Evolutionary conservation across 169 alveolate genomes (phyloP).

Genomic region (Plasmodium blacklocki): DNA sequence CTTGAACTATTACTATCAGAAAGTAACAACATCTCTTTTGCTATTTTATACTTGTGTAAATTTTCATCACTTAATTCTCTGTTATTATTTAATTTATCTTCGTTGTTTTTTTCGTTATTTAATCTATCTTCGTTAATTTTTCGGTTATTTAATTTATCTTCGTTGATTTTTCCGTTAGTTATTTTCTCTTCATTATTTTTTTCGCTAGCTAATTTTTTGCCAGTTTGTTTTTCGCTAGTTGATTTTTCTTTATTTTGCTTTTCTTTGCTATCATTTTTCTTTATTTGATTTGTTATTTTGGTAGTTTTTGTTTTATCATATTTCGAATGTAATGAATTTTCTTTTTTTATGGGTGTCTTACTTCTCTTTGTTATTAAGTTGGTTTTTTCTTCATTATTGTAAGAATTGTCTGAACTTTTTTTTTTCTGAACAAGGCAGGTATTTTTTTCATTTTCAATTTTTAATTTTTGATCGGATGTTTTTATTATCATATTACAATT

Average conservation of each 20-base stretch:
- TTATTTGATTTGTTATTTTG: constrained; percentile 1
- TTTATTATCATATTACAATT: constrained; percentile 20
- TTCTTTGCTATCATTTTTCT: neutral
- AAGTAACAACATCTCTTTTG: constrained; percentile 48
- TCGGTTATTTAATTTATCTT: too few relatives aligned
- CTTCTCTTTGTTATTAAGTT: neutral
- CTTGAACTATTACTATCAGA: constrained; percentile 29
- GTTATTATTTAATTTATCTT: neutral
- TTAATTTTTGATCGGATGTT: constrained; percentile 18
- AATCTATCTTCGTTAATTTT: too few relatives aligned
- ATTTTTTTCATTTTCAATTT: constrained; percentile 39
- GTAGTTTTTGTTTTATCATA: constrained; percentile 3
- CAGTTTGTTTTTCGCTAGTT: neutral
- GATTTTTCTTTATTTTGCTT: too few relatives aligned
- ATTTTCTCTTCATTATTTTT: too few relatives aligned
- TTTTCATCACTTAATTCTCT: constrained; percentile 37
- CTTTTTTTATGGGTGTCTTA: neutral
- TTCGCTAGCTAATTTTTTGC: neutral
- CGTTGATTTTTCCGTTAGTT: too few relatives aligned
- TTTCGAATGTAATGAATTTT: constrained; percentile 3
- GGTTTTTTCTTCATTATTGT: neutral
- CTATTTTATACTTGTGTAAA: constrained; percentile 41
- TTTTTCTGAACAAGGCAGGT: constrained; percentile 22
- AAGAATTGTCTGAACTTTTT: neutral
- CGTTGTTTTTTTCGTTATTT: too few relatives aligned